Evolutionary conservation across 2,329 filamentous ascomycete species (phyloP), one percentile per base, ranked within the genome.

Genomic region (Beauveria bassiana): DNA sequence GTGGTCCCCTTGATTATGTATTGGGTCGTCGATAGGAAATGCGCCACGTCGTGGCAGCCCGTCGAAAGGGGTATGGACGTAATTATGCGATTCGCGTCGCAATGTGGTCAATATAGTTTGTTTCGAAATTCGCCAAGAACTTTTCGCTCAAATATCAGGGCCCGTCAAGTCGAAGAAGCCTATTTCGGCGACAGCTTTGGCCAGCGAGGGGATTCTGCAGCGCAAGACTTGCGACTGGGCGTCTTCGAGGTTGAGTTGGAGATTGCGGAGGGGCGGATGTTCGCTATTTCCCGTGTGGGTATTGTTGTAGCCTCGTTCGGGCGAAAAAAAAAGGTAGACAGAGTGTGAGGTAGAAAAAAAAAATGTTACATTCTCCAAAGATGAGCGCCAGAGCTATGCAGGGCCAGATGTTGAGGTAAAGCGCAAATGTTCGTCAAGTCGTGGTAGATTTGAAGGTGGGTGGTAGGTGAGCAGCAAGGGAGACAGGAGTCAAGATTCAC

Each of bases 1-100:
- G 45, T 67, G 73, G 74, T 70, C 72, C 73, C 72, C 73, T 69
- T 50, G 42, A 2, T 45, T 9, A 22, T 9, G 45, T 50, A 16
- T 59, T 24, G 14, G 47, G 34, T 14, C 34, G 8, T 46, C 38
- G 51, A 50, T 49, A 34, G 38, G 49, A 14, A 42, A 61, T 61
- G 59, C 59, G 51, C 24, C 52, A 34, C 22, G 28, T 49, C 43
- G 34, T 26, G 45, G 59, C 31, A 43, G 51, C 31, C 26, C 38
- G 49, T 59, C 47, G 57, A 59, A 51, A 59, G 49, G 57, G 57
- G 57, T 60, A 26, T 38, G 26, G 16, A 31, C 26, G 34, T 22
- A 24, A 14, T 47, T 24, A 0, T 34, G 57, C 51, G 59, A 26
- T 26, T 40, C n/a, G 49, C 22, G 34, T 51, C 56, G 56, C 47